A percentile compares a stretch with the other conserved stretches of the same genome.
phyloP scores from a whole-genome alignment of 2,329 filamentous ascomycete genomes.

The Hawksworthiomyces lignivorus region DNA sequence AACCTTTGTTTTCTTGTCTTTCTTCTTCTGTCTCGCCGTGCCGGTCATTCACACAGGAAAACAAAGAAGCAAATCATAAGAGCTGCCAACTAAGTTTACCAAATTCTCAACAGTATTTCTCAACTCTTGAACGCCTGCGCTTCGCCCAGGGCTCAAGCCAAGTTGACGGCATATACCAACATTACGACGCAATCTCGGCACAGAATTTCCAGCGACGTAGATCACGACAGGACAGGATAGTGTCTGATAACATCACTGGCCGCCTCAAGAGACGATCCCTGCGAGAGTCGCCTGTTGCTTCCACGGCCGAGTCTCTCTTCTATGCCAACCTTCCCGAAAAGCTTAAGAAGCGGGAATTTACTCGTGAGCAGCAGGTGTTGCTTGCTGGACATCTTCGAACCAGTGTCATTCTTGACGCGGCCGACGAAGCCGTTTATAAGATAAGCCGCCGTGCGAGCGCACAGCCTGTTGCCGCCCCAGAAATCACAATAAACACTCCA shows the following conservation, averaged over 20 bases:
- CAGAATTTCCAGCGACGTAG: conserved; percentile 23
- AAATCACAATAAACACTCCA: conserved; percentile 18
- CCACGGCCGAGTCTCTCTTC: conserved; percentile 36
- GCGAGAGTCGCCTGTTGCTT: conserved; percentile 19
- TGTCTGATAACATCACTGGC: conserved; percentile 24
- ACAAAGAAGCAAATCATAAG: neutral
- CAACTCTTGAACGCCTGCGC: conserved; percentile 60
- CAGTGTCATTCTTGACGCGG: conserved; percentile 28
- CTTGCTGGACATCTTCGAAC: conserved; percentile 43
- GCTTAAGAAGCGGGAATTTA: conserved; percentile 62
- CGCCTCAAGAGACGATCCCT: conserved; percentile 24
- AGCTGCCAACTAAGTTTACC: conserved; percentile 5
- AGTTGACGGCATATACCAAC: conserved; percentile 27
- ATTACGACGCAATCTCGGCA: conserved; percentile 27
- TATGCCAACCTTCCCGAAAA: conserved; percentile 66
- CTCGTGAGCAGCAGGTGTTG: conserved; percentile 60
- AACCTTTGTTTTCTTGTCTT: neutral
- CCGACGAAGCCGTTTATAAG: conserved; percentile 50
- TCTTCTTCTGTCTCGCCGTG: neutral
- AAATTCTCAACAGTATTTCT: conserved; percentile 54
- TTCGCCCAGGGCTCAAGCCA: conserved; percentile 43
- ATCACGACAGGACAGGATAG: conserved; percentile 20
- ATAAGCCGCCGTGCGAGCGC: conserved; percentile 32
- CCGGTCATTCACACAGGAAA: neutral
- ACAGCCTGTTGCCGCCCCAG: conserved; percentile 20